phyloP scores from a whole-genome alignment of 1,284 basidiomycete species.

The Marasmius oreades region DNA sequence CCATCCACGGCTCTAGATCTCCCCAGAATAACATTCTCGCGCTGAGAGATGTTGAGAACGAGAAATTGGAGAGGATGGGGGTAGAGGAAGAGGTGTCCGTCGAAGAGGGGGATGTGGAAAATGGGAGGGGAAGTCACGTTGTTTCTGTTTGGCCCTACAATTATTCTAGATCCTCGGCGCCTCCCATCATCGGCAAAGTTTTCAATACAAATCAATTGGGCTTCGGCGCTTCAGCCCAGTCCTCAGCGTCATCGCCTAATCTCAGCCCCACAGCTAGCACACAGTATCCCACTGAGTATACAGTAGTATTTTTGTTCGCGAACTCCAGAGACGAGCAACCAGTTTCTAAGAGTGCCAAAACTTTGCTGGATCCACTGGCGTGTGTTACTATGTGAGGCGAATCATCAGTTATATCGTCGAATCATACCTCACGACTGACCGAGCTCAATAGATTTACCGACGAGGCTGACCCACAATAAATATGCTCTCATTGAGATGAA shows the following conservation, averaged over 20 bases:
- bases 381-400: constrained; percentile 88
- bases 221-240: constrained; percentile 54
- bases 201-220: constrained; percentile 81
- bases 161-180: constrained; percentile 38
- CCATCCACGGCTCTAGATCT: constrained; percentile 88
- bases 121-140: constrained; percentile 1
- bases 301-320: constrained; percentile 91
- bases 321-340: constrained; percentile 87
- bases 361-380: constrained; percentile 87
- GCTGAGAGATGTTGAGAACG: not conserved
- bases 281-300: constrained; percentile 76
- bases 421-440: constrained; percentile 12
- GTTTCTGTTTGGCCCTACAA: constrained; percentile 1
- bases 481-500: constrained; percentile 89
- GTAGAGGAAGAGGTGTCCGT: not conserved
- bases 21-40: constrained; percentile 68
- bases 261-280: constrained; percentile 36
- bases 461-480: constrained; percentile 81
- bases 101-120: not conserved
- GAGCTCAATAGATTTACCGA: constrained; percentile 66
- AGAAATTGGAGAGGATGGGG: too few relatives aligned
- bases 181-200: constrained; percentile 66
- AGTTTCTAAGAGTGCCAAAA: constrained; percentile 92
- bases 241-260: constrained; percentile 33
- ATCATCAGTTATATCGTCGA: constrained; percentile 17